A percentile compares a stretch with the other conserved stretches of the same genome.
Conservation (phyloP, 768 basidiomycete species). For the Mycena galericulata region DNA sequence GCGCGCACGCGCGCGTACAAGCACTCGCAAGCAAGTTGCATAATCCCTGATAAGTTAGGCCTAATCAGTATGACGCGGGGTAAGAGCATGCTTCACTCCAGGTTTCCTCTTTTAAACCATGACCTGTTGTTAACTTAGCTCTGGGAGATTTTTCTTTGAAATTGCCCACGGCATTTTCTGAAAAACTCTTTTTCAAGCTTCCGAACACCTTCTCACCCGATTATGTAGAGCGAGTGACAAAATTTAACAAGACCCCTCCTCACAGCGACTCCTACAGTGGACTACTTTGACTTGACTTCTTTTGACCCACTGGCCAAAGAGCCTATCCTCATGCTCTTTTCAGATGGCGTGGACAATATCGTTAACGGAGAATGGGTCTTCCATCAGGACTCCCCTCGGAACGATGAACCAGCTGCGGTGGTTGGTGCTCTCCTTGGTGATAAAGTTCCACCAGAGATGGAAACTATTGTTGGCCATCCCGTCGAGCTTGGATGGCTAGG, state of each 20-base stretch:
- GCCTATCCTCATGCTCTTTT: not conserved
- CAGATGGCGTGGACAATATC: conserved; percentile 1
- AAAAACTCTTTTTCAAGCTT: not conserved
- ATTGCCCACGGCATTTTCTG: not conserved
- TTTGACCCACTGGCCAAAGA: not conserved
- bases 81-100: not conserved
- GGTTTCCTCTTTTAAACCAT: not conserved
- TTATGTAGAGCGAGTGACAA: not conserved
- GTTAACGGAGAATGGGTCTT: conserved; percentile 4
- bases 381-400: not conserved
- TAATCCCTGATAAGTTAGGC: no score
- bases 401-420: no score
- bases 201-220: not conserved
- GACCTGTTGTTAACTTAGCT: not conserved
- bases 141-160: not conserved
- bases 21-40: no score
- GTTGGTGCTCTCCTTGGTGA: no score
- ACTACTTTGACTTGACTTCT: not conserved
- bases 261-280: not conserved
- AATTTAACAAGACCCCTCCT: not conserved
- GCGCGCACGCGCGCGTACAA: no score
- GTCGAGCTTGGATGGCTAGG: not conserved
- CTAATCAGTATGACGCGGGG: not conserved
- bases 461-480: not conserved
- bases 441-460: no score